Conservation (phyloP, 306 rosid species). For the Elaeagnus macrophylla region DNA sequence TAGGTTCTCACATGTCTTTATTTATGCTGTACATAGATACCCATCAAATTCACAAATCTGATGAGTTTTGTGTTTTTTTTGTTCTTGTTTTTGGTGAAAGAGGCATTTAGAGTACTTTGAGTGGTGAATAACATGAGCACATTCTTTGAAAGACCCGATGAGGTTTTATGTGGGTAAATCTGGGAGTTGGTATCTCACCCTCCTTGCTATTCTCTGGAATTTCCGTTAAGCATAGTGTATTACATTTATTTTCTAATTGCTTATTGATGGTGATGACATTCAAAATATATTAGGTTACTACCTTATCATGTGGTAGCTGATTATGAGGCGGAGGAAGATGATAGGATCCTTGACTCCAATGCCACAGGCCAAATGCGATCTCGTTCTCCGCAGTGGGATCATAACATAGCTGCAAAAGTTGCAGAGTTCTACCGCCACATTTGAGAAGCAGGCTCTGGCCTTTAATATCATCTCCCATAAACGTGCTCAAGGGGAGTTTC, state of each 20-base stretch:
- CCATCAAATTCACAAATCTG: too few relatives aligned
- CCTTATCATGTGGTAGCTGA: constrained; percentile 98
- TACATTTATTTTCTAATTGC: background rate
- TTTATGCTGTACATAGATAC: too few relatives aligned
- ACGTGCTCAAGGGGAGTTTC: constrained; percentile 73
- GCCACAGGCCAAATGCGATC: constrained; percentile 86
- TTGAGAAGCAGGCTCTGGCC: constrained; percentile 93
- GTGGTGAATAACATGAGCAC: too few relatives aligned
- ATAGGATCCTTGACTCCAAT: constrained; percentile 90
- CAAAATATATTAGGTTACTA: constrained; percentile 41
- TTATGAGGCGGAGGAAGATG: constrained; percentile 98
- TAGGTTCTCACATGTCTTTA: too few relatives aligned
- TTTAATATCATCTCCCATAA: constrained; percentile 82
- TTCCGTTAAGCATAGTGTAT: too few relatives aligned
- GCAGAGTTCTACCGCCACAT: constrained; percentile 87
- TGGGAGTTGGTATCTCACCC: too few relatives aligned
- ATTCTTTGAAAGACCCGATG: too few relatives aligned
- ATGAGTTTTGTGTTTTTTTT: too few relatives aligned
- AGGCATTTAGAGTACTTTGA: too few relatives aligned
- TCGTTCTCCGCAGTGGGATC: constrained; percentile 98
- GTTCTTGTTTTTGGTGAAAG: too few relatives aligned
- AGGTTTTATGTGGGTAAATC: too few relatives aligned
- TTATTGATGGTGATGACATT: background rate
- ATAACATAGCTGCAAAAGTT: constrained; percentile 78
- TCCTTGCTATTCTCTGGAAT: too few relatives aligned